phyloP scores from a whole-genome alignment of 306 rosid species.

The Cucumis hystrix region DNA sequence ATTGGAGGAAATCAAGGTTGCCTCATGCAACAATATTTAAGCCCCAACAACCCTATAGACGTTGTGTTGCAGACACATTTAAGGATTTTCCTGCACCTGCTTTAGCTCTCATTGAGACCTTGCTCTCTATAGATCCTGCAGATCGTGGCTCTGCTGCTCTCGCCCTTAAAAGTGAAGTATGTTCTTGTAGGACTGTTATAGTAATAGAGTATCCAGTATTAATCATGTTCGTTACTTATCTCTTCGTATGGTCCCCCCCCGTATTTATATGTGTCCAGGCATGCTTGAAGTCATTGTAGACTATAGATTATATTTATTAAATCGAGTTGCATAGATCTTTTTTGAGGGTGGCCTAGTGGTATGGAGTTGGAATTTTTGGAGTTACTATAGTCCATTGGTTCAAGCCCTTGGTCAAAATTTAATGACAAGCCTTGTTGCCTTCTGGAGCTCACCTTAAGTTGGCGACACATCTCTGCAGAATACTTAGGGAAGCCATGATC shows the following conservation, averaged over 20 bases:
- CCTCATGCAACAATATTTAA: slow-evolving; percentile 94
- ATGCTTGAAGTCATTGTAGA: not conserved
- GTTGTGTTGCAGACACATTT: slow-evolving; percentile 71
- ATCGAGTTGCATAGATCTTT: not conserved
- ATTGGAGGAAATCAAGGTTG: slow-evolving; percentile 89
- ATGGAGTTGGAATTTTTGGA: not conserved
- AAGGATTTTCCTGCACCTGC: slow-evolving; percentile 85
- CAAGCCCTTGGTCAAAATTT: not conserved
- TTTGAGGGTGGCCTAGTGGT: not conserved
- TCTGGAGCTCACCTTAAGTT: not conserved
- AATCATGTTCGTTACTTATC: not conserved
- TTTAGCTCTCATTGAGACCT: slow-evolving; percentile 51
- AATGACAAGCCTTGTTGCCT: not conserved
- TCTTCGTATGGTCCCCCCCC: not conserved
- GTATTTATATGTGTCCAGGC: not conserved
- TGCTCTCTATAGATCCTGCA: slow-evolving; percentile 79
- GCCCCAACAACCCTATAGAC: slow-evolving; percentile 86
- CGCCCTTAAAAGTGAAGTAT: slow-evolving; percentile 73
- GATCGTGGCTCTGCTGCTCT: slow-evolving; percentile 82
- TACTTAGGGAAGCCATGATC: not conserved
- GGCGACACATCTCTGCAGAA: not conserved
- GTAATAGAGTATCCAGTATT: not conserved
- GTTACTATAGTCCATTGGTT: not conserved
- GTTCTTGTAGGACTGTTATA: not conserved
- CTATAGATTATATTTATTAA: not conserved